Evolutionary conservation across 164 flowering plant genomes (phyloP).

Genomic region (Annona squamosa): DNA sequence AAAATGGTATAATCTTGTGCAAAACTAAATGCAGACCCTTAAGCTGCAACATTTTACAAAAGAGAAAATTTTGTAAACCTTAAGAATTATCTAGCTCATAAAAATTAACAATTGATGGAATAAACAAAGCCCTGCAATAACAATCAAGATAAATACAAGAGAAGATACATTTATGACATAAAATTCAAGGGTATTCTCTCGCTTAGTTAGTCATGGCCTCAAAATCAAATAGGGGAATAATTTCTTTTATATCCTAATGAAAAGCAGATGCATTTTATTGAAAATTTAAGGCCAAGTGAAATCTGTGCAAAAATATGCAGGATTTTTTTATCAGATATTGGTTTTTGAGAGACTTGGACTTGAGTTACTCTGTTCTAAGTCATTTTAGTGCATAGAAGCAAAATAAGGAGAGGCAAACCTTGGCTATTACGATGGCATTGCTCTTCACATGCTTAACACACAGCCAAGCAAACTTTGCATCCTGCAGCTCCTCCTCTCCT

Average conservation of each 20-base stretch:
- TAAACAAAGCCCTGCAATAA: neutral
- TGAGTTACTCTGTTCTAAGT: neutral
- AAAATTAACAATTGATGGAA: neutral
- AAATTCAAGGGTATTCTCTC: neutral
- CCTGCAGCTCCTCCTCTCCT: constrained; percentile 49
- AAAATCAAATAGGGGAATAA: neutral
- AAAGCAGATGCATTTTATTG: neutral
- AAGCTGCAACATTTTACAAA: constrained; percentile 1
- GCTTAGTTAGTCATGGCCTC: neutral
- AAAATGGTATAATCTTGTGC: too few species aligned
- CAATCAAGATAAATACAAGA: neutral
- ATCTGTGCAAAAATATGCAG: neutral
- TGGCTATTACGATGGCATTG: constrained; percentile 96
- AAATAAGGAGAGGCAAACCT: constrained; percentile 38
- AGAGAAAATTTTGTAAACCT: neutral
- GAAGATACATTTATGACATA: neutral
- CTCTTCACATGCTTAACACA: constrained; percentile 98
- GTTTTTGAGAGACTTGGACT: neutral
- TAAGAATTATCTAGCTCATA: neutral
- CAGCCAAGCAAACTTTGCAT: constrained; percentile 96
- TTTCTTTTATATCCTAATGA: neutral
- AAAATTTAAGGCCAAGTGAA: too few species aligned
- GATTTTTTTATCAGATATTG: neutral
- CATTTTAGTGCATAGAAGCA: neutral
- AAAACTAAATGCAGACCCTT: neutral